Evolutionary conservation across 345 rosid species (phyloP).

Genomic region (Leavenworthia alabamica): DNA sequence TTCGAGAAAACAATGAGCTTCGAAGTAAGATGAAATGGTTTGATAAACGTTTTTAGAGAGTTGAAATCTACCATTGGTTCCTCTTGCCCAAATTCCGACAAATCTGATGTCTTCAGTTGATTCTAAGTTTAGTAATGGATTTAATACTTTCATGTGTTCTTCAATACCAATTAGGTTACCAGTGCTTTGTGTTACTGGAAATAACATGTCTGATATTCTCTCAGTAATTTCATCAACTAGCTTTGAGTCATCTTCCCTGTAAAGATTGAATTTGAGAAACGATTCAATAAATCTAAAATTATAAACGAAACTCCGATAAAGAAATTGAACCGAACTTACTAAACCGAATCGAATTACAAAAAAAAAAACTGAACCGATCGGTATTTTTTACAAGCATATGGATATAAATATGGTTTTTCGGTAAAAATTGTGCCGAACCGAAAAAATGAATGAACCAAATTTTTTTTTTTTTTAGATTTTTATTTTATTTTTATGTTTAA

Average conservation of each 20-base stretch:
- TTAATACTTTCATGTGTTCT: not conserved
- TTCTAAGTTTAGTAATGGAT: not conserved
- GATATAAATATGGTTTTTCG: too few relatives aligned
- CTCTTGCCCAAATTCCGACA: slow-evolving; percentile 23
- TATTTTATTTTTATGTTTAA: too few relatives aligned
- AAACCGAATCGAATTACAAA: too few relatives aligned
- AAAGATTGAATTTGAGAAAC: not conserved
- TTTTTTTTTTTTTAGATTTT: too few relatives aligned
- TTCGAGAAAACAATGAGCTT: slow-evolving; percentile 16
- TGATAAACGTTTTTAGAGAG: slow-evolving; percentile 14
- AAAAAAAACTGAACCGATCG: too few relatives aligned
- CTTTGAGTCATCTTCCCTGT: slow-evolving; percentile 25
- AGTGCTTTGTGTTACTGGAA: too few relatives aligned
- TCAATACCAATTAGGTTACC: slow-evolving; percentile 25
- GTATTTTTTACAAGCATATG: too few relatives aligned
- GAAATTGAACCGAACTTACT: too few relatives aligned
- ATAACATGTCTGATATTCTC: not conserved
- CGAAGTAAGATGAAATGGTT: not conserved
- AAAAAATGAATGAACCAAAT: too few relatives aligned
- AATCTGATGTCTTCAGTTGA: slow-evolving; percentile 9
- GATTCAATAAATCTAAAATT: slow-evolving; percentile 1
- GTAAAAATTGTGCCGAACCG: too few relatives aligned
- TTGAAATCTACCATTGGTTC: slow-evolving; percentile 10
- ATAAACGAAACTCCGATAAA: too few relatives aligned
- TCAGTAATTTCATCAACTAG: slow-evolving; percentile 22